phyloP scores from a whole-genome alignment of 1,284 basidiomycete species.

The Boletellus deceptivus region DNA sequence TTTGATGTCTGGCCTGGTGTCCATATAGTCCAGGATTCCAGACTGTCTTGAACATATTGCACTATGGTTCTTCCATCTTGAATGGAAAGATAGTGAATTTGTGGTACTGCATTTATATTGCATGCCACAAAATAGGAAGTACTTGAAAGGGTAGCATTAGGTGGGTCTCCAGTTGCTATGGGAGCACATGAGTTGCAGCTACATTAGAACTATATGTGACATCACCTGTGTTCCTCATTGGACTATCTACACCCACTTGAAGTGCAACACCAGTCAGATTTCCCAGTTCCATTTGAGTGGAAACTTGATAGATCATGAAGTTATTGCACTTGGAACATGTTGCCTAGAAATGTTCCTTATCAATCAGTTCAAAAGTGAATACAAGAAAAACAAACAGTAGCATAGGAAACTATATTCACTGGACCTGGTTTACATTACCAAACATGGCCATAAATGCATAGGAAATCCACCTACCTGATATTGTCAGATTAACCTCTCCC shows the following conservation, averaged over 20 bases:
- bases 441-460: neutral
- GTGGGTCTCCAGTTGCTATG: neutral
- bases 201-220: too few species aligned
- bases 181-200: too few species aligned
- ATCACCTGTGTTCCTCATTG: too few species aligned
- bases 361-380: neutral
- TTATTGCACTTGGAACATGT: neutral
- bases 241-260: neutral
- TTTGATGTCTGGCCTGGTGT: neutral
- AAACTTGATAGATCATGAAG: neutral
- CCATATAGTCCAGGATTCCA: constrained; percentile 3
- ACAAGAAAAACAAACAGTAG: neutral
- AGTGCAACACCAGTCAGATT: neutral
- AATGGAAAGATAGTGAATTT: neutral
- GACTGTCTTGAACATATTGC: neutral
- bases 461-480: neutral
- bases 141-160: neutral
- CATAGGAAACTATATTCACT: neutral
- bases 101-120: neutral
- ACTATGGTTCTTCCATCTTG: constrained; percentile 1
- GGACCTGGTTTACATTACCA: neutral
- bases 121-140: constrained; percentile 10
- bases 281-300: constrained; percentile 3
- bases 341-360: neutral
- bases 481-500: neutral